phyloP scores from a whole-genome alignment of 768 basidiomycete species.

The Chalciporus piperatus region DNA sequence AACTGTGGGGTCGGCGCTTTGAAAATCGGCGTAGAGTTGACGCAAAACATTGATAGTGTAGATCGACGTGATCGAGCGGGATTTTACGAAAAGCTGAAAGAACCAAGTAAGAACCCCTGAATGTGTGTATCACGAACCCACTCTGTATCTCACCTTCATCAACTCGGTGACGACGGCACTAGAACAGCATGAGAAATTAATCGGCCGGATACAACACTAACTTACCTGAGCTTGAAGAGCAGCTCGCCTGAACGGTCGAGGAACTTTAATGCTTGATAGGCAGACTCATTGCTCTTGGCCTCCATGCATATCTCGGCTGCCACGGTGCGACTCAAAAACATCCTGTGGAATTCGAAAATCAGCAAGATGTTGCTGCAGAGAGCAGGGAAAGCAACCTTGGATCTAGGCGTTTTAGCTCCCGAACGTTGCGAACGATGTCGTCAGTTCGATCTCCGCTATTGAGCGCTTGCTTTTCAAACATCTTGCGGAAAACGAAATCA shows the following conservation, averaged over 20 bases:
- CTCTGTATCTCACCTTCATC: conserved; percentile 49
- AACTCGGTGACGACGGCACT: conserved; percentile 56
- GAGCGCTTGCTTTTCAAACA: conserved; percentile 61
- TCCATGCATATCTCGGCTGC: conserved; percentile 84
- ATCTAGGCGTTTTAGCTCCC: conserved; percentile 69
- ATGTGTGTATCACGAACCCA: not conserved
- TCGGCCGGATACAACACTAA: not conserved
- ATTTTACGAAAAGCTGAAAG: conserved; percentile 73
- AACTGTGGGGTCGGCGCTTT: conserved; percentile 54
- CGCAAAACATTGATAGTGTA: conserved; percentile 53
- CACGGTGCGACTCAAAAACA: conserved; percentile 83
- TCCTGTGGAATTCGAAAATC: conserved; percentile 39
- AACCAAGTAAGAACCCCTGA: conserved; percentile 9
- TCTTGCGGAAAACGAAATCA: conserved; percentile 84
- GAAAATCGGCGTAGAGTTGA: conserved; percentile 65
- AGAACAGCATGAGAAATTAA: conserved; percentile 11
- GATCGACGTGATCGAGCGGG: conserved; percentile 57
- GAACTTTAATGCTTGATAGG: conserved; percentile 64
- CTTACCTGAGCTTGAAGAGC: conserved; percentile 67
- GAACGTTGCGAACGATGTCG: conserved; percentile 68
- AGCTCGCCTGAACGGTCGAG: conserved; percentile 64
- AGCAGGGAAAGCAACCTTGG: conserved; percentile 45
- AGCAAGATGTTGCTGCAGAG: conserved; percentile 1
- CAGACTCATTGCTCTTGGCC: conserved; percentile 65
- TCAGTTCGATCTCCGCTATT: conserved; percentile 52